Conservation (phyloP, 345 rosid species). For the Eucalyptus regnans region DNA sequence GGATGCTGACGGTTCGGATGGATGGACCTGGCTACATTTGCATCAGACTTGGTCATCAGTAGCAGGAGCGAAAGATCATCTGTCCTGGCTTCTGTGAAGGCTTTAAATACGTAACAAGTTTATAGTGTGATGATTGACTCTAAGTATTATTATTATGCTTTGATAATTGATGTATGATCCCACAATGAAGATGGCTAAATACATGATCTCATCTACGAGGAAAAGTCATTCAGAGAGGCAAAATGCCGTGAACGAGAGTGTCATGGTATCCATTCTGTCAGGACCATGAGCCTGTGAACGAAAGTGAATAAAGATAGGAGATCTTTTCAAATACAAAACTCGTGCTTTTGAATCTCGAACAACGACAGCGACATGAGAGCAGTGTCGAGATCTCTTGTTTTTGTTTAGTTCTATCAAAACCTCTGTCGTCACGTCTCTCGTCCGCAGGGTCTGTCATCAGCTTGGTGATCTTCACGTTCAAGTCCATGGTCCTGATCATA, state of each 20-base stretch:
- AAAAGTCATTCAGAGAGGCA: neutral
- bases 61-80: constrained; percentile 23
- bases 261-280: neutral
- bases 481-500: neutral
- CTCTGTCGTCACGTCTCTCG: neutral
- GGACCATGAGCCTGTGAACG: neutral
- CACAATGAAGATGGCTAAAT: neutral
- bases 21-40: constrained; percentile 43
- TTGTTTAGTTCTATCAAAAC: neutral
- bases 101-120: neutral
- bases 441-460: neutral
- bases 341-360: neutral
- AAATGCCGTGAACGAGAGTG: neutral
- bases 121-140: neutral
- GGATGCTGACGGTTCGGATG: constrained; percentile 18
- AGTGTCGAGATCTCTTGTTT: neutral
- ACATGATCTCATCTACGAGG: neutral
- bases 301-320: neutral
- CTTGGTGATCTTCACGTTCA: neutral
- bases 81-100: constrained; percentile 19
- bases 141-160: neutral
- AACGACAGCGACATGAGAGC: neutral
- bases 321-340: neutral
- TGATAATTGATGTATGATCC: neutral
- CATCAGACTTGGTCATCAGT: constrained; percentile 54